These are phyloP conservation scores for Candida boidinii DNA, from an alignment of 805 yeast species.

Conservation along the genomic window DNA sequence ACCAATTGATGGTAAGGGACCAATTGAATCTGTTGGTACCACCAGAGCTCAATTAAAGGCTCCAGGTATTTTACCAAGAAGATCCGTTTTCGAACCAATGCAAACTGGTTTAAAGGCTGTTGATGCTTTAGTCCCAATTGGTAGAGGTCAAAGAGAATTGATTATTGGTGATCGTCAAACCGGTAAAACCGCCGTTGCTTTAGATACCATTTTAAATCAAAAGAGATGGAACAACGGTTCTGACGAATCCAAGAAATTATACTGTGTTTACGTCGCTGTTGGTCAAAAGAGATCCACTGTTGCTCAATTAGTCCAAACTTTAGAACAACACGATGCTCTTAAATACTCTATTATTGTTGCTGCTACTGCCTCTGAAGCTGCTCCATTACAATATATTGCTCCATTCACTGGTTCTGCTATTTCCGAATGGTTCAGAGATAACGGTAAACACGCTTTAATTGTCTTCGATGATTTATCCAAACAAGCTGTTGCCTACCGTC, in stretches of 20 bases:
- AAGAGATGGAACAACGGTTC: slow-evolving; percentile 95
- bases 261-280: slow-evolving; percentile 99
- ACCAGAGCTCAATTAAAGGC: slow-evolving; percentile 99
- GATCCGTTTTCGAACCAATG: slow-evolving; percentile 97
- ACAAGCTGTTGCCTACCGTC: slow-evolving; percentile 99
- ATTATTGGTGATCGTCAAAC: slow-evolving; percentile 99
- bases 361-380: slow-evolving; percentile 99
- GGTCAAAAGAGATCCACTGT: slow-evolving; percentile 99
- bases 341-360: slow-evolving; percentile 97
- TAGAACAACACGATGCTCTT: slow-evolving; percentile 96
- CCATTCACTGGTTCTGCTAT: slow-evolving; percentile 99
- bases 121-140: slow-evolving; percentile 98
- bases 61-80: slow-evolving; percentile 99
- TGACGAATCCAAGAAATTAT: slow-evolving; percentile 95
- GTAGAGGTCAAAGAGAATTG: slow-evolving; percentile 99
- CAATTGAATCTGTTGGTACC: slow-evolving; percentile 74
- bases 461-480: slow-evolving; percentile 97
- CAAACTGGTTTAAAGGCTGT: slow-evolving; percentile 99
- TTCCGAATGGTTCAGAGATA: slow-evolving; percentile 99
- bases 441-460: slow-evolving; percentile 95
- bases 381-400: slow-evolving; percentile 99
- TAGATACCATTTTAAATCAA: slow-evolving; percentile 97
- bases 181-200: slow-evolving; percentile 98
- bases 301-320: slow-evolving; percentile 98
- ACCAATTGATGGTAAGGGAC: slow-evolving; percentile 99